Base-by-base conservation (phyloP, 805 yeast genomes). In the Candida berthetii region DNA sequence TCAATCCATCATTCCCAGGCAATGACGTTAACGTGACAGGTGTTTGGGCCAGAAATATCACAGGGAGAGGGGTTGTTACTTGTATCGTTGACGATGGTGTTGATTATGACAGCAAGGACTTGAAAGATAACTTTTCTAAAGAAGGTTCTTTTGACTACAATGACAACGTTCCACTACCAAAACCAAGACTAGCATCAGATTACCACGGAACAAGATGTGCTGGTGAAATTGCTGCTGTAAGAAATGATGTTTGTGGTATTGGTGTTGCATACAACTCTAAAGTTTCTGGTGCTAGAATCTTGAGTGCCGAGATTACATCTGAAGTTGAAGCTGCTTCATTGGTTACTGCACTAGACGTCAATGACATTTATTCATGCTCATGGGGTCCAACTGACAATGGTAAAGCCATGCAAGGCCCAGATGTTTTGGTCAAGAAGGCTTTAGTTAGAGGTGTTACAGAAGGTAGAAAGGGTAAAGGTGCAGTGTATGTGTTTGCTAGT, bases 341-440 rank as follows among this genome's bases (percentile, higher is more conserved):
- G 71, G 72, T 85, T 31, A 84, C 85, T 61, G 90, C 80, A 0
- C 66, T 85, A 48, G 90, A 87, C 46, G 75, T 78, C 22, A 93
- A 93, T 61, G 96, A 93, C 60, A 93, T 93, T 32, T 93, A 89
- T 60, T 86, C 96, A 3, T 93, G 99, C 62, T 88, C 96, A 3
- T 93, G 99, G 99, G 99, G 99, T 7, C 99, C 99, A 2, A 76
- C 88, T 3, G 99, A 93, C 61, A 86, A 91, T 59, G 99, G 99
- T 0, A 71, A 61, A 42, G 76, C 95, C 1, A 77, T 93, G 72
- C 89, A 86, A 40, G 93, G 78, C 3, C 99, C 99, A 1, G 85
- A 86, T 19, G 60, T 66, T 28, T 54, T 91, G 24, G 96, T 91
- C 7, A 75, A 77, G 53, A 79, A 85, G 46, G 95, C 98, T 1